phyloP scores from a whole-genome alignment of 2,329 filamentous ascomycete genomes.

The Phaeosphaeria sp. region DNA sequence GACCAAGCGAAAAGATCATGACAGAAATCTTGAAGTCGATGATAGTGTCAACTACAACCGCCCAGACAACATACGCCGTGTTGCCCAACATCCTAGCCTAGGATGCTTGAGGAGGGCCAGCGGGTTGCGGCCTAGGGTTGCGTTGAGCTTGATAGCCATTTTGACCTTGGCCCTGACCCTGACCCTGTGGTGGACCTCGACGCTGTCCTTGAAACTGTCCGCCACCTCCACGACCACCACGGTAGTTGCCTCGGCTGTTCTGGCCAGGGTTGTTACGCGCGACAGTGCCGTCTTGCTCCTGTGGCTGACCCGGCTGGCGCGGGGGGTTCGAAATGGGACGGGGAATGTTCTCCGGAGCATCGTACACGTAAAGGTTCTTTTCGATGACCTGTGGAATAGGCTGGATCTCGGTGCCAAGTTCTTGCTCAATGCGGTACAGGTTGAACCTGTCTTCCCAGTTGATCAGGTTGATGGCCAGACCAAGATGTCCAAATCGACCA shows the following conservation, averaged over 20 bases:
- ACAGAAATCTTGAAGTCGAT: constrained; percentile 22
- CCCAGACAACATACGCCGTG: constrained; percentile 29
- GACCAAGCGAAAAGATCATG: constrained; percentile 40
- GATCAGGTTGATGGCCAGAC: constrained; percentile 98
- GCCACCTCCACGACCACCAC: constrained; percentile 44
- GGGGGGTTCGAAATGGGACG: constrained; percentile 71
- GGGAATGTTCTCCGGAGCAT: constrained; percentile 92
- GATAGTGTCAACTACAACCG: constrained; percentile 36
- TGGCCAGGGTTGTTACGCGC: constrained; percentile 30
- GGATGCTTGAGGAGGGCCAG: constrained; percentile 37
- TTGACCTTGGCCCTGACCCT: constrained; percentile 21
- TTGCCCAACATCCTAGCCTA: constrained; percentile 13
- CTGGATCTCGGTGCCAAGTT: constrained; percentile 95
- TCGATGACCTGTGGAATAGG: constrained; percentile 95
- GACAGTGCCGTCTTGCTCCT: constrained; percentile 35
- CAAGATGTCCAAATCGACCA: constrained; percentile 94
- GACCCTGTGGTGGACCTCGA: constrained; percentile 33
- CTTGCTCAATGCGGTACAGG: constrained; percentile 97
- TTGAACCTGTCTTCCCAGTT: constrained; percentile 99
- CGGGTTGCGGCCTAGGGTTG: constrained; percentile 40
- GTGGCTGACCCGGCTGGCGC: constrained; percentile 32
- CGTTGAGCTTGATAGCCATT: constrained; percentile 34
- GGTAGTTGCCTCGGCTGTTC: constrained; percentile 36
- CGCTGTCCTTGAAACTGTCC: constrained; percentile 42
- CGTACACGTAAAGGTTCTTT: constrained; percentile 98